These are phyloP conservation scores for Metschnikowia corniflorae DNA, from an alignment of 805 yeast species.

Conservation along the genomic window DNA sequence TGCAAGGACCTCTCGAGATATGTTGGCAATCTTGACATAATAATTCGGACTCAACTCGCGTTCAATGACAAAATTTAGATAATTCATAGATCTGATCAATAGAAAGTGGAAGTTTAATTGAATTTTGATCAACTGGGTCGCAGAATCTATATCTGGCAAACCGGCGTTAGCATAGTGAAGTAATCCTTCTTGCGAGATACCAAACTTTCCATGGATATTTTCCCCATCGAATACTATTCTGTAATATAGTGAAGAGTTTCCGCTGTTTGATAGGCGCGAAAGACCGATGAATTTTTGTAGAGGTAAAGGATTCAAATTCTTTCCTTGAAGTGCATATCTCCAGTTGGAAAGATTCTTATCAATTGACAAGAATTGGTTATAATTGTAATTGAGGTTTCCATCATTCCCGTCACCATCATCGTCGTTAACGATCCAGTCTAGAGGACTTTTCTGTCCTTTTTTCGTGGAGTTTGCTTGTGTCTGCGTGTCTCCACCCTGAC, in stretches of 20 bases:
- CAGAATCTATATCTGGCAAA: conserved; percentile 37
- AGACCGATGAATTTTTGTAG: conserved; percentile 31
- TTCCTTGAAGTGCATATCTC: conserved; percentile 36
- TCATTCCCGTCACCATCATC: conserved; percentile 48
- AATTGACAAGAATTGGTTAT: conserved; percentile 39
- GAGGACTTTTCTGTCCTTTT: conserved; percentile 18
- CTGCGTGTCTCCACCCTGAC: conserved; percentile 12
- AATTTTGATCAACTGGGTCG: conserved; percentile 38
- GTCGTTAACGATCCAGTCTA: conserved; percentile 44
- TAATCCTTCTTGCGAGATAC: conserved; percentile 16
- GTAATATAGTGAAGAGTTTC: conserved; percentile 29
- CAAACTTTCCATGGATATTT: conserved; percentile 10
- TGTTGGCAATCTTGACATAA: conserved; percentile 33
- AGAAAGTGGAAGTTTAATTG: conserved; percentile 44
- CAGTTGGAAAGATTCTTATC: conserved; percentile 40
- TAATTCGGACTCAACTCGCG: conserved; percentile 35
- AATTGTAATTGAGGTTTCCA: conserved; percentile 44
- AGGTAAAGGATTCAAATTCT: conserved; percentile 23
- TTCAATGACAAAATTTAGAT: conserved; percentile 38
- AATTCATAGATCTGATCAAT: conserved; percentile 40
- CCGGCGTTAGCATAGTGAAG: conserved; percentile 29
- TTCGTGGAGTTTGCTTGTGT: conserved; percentile 2
- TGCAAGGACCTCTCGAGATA: conserved; percentile 36
- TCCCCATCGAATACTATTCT: conserved; percentile 23
- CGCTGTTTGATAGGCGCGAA: conserved; percentile 21